Conservation (phyloP, 2,329 filamentous ascomycete species). For the Colletotrichum sp. region DNA sequence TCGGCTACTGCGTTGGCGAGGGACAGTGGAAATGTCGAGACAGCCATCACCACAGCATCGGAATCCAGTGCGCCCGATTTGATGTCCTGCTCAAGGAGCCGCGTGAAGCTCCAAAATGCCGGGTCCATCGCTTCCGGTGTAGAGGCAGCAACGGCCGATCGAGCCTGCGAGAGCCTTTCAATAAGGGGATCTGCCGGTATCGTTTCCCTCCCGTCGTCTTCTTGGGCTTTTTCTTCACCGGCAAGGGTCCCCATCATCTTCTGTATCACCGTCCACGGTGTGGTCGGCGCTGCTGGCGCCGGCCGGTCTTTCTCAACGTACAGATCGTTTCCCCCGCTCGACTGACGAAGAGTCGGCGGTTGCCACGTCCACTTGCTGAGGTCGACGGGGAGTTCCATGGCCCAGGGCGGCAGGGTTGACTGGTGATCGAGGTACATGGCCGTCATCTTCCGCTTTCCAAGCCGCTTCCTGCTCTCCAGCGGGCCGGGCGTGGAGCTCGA, state of each 20-base stretch:
- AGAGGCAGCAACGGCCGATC: slow-evolving; percentile 1
- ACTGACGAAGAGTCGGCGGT: slow-evolving; percentile 44
- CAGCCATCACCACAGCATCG: neutral
- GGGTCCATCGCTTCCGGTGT: neutral
- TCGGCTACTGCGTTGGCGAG: neutral
- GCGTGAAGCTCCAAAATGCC: slow-evolving; percentile 1
- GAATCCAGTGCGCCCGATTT: slow-evolving; percentile 3
- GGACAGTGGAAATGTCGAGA: slow-evolving; percentile 10
- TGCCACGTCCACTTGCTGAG: slow-evolving; percentile 58
- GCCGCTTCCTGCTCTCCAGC: slow-evolving; percentile 58
- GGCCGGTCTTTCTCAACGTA: neutral
- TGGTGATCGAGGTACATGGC: slow-evolving; percentile 49
- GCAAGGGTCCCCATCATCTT: neutral
- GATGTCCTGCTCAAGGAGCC: slow-evolving; percentile 2
- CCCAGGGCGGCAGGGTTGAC: slow-evolving; percentile 48
- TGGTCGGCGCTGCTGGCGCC: neutral
- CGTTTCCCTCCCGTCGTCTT: neutral
- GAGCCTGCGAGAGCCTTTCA: slow-evolving; percentile 8
- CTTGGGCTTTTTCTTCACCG: neutral
- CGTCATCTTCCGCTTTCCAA: slow-evolving; percentile 60
- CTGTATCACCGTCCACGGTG: neutral
- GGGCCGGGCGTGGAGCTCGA: slow-evolving; percentile 54
- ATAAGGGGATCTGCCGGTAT: neutral
- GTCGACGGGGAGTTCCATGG: slow-evolving; percentile 47
- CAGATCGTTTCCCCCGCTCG: slow-evolving; percentile 27